A percentile compares a stretch with the other conserved stretches of the same genome.
These are phyloP conservation scores for Stachybotrys echinatus DNA, from an alignment of 2,329 filamentous ascomycete species.

Conservation along the genomic window DNA sequence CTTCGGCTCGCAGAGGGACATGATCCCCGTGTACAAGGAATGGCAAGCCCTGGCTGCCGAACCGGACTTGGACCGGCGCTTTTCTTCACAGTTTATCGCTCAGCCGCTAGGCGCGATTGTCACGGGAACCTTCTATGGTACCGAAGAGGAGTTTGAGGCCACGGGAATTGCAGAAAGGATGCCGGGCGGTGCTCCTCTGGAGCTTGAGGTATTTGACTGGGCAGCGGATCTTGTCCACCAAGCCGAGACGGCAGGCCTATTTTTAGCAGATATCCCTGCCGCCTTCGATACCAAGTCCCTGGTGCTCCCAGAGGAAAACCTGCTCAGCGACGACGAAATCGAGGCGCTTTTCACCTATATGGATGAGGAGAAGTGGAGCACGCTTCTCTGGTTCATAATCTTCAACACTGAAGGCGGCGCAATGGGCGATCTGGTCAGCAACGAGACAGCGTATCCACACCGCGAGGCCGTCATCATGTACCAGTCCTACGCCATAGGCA, in stretches of 20 bases:
- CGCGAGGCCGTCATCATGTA: conserved; percentile 52
- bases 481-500: conserved; percentile 38
- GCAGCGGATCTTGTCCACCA: background rate
- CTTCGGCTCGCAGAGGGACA: background rate
- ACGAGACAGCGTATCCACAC: conserved; percentile 50
- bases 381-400: background rate
- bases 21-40: background rate
- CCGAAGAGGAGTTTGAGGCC: background rate
- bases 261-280: background rate
- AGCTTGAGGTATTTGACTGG: background rate
- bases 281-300: background rate
- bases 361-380: background rate
- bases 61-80: background rate
- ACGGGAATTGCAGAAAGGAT: background rate
- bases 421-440: conserved; percentile 40
- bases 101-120: background rate
- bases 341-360: background rate
- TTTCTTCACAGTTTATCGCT: background rate
- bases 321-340: background rate
- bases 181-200: background rate
- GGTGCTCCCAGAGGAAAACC: background rate
- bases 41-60: background rate
- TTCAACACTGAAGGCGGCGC: conserved; percentile 49
- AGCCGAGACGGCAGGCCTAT: background rate
- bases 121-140: background rate